Evolutionary conservation across 441 rosid species (phyloP).

Genomic region (Aleurites moluccanus): DNA sequence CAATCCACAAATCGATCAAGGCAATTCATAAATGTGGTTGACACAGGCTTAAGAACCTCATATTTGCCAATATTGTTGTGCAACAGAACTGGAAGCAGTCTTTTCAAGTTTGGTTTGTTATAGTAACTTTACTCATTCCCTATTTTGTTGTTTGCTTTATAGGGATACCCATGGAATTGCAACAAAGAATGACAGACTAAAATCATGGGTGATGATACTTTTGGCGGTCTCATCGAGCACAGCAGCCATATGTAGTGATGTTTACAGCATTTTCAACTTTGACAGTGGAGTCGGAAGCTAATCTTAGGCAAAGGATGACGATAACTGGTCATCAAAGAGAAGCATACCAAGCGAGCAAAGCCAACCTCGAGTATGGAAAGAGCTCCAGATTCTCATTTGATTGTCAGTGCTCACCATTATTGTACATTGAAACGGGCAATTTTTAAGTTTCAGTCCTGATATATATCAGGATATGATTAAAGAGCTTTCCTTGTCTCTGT

Average conservation of each 20-base stretch:
- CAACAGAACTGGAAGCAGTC: background rate
- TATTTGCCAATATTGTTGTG: too few relatives aligned
- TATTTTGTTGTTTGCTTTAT: slow-evolving; percentile 11
- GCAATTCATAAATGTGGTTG: background rate
- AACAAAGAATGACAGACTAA: slow-evolving; percentile 48
- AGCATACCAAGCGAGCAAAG: background rate
- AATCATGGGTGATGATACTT: slow-evolving; percentile 56
- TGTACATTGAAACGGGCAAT: background rate
- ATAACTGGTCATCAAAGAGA: background rate
- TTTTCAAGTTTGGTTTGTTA: too few relatives aligned
- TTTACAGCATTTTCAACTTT: slow-evolving; percentile 39
- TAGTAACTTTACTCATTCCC: background rate
- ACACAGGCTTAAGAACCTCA: background rate
- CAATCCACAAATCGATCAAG: background rate
- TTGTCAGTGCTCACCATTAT: background rate
- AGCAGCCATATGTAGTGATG: slow-evolving; percentile 52
- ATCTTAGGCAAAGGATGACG: background rate
- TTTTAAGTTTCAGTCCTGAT: background rate
- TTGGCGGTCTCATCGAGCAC: slow-evolving; percentile 54
- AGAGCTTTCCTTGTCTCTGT: too few relatives aligned
- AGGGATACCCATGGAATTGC: slow-evolving; percentile 59
- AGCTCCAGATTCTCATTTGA: background rate
- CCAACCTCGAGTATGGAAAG: background rate
- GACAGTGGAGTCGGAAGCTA: slow-evolving; percentile 19
- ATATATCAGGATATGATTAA: too few relatives aligned